Evolutionary conservation across 345 rosid genomes (phyloP).

Genomic region (Populus davidiana): DNA sequence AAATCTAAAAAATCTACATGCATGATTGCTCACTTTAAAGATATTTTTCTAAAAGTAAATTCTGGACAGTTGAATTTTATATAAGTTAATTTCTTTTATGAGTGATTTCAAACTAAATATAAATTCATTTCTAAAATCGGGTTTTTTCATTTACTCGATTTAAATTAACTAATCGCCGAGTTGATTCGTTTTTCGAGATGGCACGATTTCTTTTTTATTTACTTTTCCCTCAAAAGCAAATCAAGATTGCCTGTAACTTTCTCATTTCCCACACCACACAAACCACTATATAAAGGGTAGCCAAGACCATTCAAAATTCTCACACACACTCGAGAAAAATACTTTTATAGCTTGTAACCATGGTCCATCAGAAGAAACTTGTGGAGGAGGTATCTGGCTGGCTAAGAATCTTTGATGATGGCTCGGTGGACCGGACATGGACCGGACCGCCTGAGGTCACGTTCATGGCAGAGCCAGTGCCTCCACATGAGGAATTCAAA

Average conservation of each 20-base stretch:
- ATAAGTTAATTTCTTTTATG: no score
- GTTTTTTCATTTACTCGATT: no score
- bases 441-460: conserved; percentile 56
- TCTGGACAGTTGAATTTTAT: no score
- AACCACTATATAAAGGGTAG: background rate
- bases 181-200: no score
- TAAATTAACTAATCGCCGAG: no score
- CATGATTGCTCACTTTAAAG: no score
- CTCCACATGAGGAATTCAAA: conserved; percentile 43
- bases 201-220: background rate
- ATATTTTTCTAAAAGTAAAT: no score
- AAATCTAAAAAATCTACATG: no score
- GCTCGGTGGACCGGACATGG: conserved; percentile 62
- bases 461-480: conserved; percentile 55
- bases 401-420: conserved; percentile 54
- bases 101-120: no score
- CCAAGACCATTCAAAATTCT: background rate
- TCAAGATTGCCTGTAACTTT: background rate
- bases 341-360: background rate
- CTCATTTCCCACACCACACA: background rate
- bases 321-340: background rate
- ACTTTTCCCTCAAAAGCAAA: background rate
- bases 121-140: no score
- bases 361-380: conserved; percentile 32
- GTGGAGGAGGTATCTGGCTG: conserved; percentile 67